phyloP scores from a whole-genome alignment of 768 basidiomycete species.

The Candolleomyces eurysporus region DNA sequence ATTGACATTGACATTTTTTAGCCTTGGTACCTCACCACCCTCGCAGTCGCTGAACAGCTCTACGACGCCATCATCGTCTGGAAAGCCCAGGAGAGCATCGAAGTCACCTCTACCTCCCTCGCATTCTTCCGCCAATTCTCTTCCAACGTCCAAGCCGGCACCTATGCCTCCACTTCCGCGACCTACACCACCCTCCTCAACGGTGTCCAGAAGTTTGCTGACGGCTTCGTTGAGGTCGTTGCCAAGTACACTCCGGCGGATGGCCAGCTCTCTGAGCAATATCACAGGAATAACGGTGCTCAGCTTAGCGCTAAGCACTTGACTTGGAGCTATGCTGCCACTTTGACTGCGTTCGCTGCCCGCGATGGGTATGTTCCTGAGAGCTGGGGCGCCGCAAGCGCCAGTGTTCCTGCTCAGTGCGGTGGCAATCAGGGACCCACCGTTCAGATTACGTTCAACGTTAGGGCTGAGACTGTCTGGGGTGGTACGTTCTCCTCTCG shows the following conservation, averaged over 20 bases:
- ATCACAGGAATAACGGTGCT: conserved; percentile 43
- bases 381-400: conserved; percentile 68
- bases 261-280: conserved; percentile 69
- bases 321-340: conserved; percentile 77
- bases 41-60: conserved; percentile 76
- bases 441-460: conserved; percentile 57
- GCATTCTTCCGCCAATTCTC: conserved; percentile 68
- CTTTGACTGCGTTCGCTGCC: conserved; percentile 60
- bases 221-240: conserved; percentile 59
- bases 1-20: conserved; percentile 19
- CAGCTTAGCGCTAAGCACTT: conserved; percentile 63
- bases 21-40: conserved; percentile 76
- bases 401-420: conserved; percentile 47
- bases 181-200: conserved; percentile 49
- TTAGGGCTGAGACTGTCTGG: conserved; percentile 52
- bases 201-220: conserved; percentile 56
- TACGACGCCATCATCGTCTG: conserved; percentile 72
- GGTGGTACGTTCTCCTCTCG: conserved; percentile 47
- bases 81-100: conserved; percentile 48
- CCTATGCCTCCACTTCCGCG: conserved; percentile 45
- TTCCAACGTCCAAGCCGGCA: conserved; percentile 48
- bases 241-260: conserved; percentile 60
- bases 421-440: conserved; percentile 28
- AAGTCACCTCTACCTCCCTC: conserved; percentile 60
- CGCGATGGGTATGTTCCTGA: conserved; percentile 46